Conservation (phyloP, 2,329 filamentous ascomycete genomes). For the Verticillium klebahnii region DNA sequence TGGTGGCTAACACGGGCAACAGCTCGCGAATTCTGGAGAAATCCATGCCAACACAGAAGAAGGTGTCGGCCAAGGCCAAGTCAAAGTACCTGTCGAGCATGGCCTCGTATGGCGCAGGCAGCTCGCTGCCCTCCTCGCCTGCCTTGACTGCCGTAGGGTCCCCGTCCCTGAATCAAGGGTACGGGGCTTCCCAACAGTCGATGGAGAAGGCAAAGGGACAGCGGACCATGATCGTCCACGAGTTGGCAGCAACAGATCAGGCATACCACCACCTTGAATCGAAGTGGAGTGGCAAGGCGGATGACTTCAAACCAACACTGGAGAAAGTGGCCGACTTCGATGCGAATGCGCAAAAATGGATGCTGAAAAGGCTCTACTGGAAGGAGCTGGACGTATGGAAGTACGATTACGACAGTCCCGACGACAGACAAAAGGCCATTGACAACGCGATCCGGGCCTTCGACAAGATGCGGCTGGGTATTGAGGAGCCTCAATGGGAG, state of each 20-base stretch:
- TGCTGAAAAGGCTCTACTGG: constrained; percentile 52
- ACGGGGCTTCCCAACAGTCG: constrained; percentile 46
- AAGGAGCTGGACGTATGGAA: constrained; percentile 62
- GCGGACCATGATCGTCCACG: constrained; percentile 52
- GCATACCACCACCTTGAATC: constrained; percentile 42
- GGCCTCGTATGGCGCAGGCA: constrained; percentile 25
- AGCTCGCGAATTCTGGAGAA: constrained; percentile 27
- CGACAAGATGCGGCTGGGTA: constrained; percentile 53
- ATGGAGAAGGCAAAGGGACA: constrained; percentile 50
- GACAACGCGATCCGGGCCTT: constrained; percentile 57
- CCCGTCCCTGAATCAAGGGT: constrained; percentile 44
- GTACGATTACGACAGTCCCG: constrained; percentile 49
- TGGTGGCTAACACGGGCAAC: constrained; percentile 23
- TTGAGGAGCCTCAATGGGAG: constrained; percentile 57
- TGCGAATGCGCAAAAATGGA: constrained; percentile 44
- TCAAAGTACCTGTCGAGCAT: constrained; percentile 36
- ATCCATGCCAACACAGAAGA: constrained; percentile 23
- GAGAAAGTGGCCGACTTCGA: constrained; percentile 55
- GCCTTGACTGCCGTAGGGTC: constrained; percentile 50
- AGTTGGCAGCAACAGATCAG: constrained; percentile 51
- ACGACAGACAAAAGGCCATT: constrained; percentile 55
- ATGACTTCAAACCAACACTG: constrained; percentile 50
- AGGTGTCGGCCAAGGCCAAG: constrained; percentile 32
- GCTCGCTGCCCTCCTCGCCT: constrained; percentile 51
- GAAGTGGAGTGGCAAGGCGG: constrained; percentile 45